Conservation (phyloP, 768 basidiomycete genomes). For the Harrya chromipes region DNA sequence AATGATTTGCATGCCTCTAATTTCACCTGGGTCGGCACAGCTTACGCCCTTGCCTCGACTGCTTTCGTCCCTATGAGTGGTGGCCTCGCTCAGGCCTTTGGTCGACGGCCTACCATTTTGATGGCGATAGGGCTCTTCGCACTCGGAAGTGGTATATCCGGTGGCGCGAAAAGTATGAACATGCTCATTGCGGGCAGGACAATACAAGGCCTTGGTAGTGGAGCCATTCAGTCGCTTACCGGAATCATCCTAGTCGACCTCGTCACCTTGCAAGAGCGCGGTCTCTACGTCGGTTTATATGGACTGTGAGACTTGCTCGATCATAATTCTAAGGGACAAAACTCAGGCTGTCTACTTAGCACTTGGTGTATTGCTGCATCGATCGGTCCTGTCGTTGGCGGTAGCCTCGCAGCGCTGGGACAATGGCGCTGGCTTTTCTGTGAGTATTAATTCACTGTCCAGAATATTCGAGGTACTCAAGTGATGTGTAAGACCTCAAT, state of each 20-base stretch:
- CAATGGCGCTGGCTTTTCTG: conserved; percentile 45
- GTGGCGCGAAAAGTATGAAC: conserved; percentile 39
- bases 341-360: not conserved
- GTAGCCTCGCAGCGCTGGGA: conserved; percentile 28
- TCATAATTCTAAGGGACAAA: no score
- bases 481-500: conserved; percentile 34
- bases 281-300: conserved; percentile 36
- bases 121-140: conserved; percentile 35
- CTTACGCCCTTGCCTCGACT: conserved; percentile 41
- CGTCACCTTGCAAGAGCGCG: conserved; percentile 44
- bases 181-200: conserved; percentile 42
- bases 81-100: conserved; percentile 39
- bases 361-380: conserved; percentile 37
- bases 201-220: conserved; percentile 41
- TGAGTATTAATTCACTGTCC: conserved; percentile 5
- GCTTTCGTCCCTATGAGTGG: conserved; percentile 41
- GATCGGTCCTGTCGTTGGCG: conserved; percentile 37
- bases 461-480: not conserved
- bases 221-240: conserved; percentile 35
- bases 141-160: conserved; percentile 41
- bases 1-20: conserved; percentile 34
- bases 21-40: conserved; percentile 46
- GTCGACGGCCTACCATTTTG: conserved; percentile 35
- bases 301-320: conserved; percentile 27
- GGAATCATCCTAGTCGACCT: conserved; percentile 46